Evolutionary conservation across 108 stramenopile genomes (phyloP), one percentile per base, ranked within the genome.

Genomic region (Stephanodiscus triporus): DNA sequence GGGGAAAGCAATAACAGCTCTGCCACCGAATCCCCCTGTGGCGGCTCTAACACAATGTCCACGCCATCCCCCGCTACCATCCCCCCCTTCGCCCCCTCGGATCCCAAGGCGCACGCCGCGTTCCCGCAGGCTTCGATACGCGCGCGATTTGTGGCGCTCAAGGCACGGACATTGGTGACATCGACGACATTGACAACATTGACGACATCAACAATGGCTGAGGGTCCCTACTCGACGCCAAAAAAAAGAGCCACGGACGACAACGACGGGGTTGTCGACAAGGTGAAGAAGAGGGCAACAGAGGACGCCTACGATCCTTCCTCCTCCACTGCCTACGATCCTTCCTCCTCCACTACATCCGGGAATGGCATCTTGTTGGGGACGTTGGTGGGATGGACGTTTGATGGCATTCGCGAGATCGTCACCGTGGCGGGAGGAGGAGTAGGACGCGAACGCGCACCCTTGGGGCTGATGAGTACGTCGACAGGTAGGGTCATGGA

Each of bases 101-200:
- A 94, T 72, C 72, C 88, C 27, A 86, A 84, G 61, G 90, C 85
- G 11, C 85, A 89, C 68, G 88, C 90, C 13, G 74, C 90, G 54
- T 91, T 89, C 10, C 67, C 93, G 63, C 88, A 96, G 78, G 90
- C 85, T 27, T 88, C 86, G 66, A 88, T 96, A 30, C 66, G 67
- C 49, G 92, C 87, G 8, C 58, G 90, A n/a, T 68, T 96, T 66
- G 95, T 87, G 6, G 91, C 92, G 14, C 78, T 89, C 26, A 93
- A 91, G 55, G 82, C 81, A 16, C 79, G 81, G 23, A 86, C 83
- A 1, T 73, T 68, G 11, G 53, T 37, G 9, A 55, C 30, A 19
- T 9, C 82, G 24, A 48, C 56, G 36, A 9, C n/a, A n/a, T n/a
- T n/a, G n/a, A n/a, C n/a, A n/a, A n/a, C n/a, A n/a, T n/a, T n/a